These are phyloP conservation scores for Raffaelea albimanens DNA, from an alignment of 2,329 filamentous ascomycete species.

Conservation along the genomic window DNA sequence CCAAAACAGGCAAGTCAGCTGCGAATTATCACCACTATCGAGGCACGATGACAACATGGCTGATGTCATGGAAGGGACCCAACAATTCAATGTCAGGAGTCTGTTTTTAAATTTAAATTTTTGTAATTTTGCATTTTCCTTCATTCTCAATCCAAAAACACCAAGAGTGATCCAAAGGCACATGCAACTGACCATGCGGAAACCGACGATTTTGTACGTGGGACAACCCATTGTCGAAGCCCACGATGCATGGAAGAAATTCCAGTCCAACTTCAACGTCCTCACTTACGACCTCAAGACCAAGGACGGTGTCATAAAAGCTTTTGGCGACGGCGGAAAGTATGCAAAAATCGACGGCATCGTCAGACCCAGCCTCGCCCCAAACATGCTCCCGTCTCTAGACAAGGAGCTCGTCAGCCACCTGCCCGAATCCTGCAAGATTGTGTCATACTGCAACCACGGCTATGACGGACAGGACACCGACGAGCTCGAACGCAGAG, in stretches of 20 bases:
- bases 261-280: not conserved
- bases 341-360: not conserved
- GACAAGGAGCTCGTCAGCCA: not conserved
- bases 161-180: too few species aligned
- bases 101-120: too few species aligned
- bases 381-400: not conserved
- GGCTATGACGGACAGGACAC: not conserved
- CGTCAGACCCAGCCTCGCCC: not conserved
- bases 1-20: too few species aligned
- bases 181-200: too few species aligned
- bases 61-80: too few species aligned
- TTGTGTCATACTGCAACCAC: not conserved
- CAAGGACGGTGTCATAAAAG: not conserved
- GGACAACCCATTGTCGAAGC: not conserved
- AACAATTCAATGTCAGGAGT: too few species aligned
- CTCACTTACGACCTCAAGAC: not conserved
- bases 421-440: not conserved
- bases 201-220: not conserved
- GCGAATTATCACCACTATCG: too few species aligned
- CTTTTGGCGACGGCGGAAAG: not conserved
- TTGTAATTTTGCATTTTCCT: too few species aligned
- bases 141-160: too few species aligned
- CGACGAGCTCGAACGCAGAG: not conserved
- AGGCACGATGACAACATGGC: too few species aligned
- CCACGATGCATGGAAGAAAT: not conserved